A percentile compares a stretch with the other conserved stretches of the same genome.
phyloP scores from a whole-genome alignment of 2,329 filamentous ascomycete species.

The Colletotrichum ledebouriae region DNA sequence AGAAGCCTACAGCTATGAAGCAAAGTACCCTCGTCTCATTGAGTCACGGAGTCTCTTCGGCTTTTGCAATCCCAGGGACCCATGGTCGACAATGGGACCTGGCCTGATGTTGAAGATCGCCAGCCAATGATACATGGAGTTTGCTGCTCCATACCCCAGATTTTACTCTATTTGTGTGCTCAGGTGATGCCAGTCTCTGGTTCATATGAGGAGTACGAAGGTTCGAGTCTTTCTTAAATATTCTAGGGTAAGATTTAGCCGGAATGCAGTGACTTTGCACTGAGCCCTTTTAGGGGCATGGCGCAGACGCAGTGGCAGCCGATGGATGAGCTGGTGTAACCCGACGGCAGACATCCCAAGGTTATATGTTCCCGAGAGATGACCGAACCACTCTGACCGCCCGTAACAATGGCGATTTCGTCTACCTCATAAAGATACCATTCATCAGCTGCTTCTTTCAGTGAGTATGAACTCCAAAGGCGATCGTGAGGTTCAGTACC shows the following conservation, averaged over 20 bases:
- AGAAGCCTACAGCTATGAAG: no score
- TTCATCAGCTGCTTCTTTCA: neutral
- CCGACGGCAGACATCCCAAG: neutral
- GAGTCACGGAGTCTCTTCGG: no score
- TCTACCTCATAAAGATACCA: neutral
- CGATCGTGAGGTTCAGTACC: conserved; percentile 29
- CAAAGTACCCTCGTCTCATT: no score
- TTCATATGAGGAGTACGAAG: neutral
- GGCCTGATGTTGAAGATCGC: neutral
- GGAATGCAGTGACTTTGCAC: conserved; percentile 7
- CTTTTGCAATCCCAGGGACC: neutral
- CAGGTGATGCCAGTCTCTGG: neutral
- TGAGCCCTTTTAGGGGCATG: neutral
- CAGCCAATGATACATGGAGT: neutral
- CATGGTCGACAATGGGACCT: conserved; percentile 7
- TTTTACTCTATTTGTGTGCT: neutral
- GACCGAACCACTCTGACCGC: no score
- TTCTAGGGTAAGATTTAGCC: conserved; percentile 1
- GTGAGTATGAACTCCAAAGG: conserved; percentile 10
- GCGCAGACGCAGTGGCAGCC: conserved; percentile 10
- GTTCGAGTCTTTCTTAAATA: neutral
- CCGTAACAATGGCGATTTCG: no score
- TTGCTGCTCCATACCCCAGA: conserved; percentile 24
- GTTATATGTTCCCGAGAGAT: neutral
- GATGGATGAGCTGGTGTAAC: neutral